Evolutionary conservation across 2,329 filamentous ascomycete species (phyloP), one percentile per base, ranked within the genome.

Genomic region (Verticillium nonalfalfae): DNA sequence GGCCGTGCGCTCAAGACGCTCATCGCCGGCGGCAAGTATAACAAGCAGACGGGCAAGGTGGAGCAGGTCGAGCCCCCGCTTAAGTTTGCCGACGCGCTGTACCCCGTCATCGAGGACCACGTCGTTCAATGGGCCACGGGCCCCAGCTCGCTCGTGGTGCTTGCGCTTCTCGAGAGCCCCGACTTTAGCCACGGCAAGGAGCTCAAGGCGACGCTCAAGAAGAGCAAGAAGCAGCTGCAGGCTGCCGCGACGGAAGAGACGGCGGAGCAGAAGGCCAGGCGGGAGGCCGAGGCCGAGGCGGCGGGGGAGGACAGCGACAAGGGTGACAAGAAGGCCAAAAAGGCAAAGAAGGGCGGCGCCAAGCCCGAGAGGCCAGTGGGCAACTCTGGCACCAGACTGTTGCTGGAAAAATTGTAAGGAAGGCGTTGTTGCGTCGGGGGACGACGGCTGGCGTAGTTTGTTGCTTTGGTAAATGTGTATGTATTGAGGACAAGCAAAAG

Each of bases 1-100:
- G 92, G 91, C 15, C 89, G 92, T 62, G 90, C 97, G 88, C 83
- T 98, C 69, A 97, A 97, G 79, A 90, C 90, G 0, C 84, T 99
- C 7, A 93, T 97, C 31, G 89, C 92, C 60, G 95, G 95, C 52
- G 95, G 96, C 33, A 88, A 87, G 62, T 99, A 90, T 72, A 92
- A 98, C 75, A 85, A 86, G 63, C 82, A 82, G 54, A 82, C 85
- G 2, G 92, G 92, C 75, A 86, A 82, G 61, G 76, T 95, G 55
- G 83, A 90, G 69, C 85, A 86, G 26, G 82, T 90, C 2, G 86
- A 93, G 57, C 92, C 93, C 15, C 83, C 90, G 7, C 81, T 98
- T 61, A 83, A 88, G 58, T 99, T 99, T 73, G 87, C 91, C 63
- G 84, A 90, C 66, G 79, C 90, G 57, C 81, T 99, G n/a, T 98